These are phyloP conservation scores for Amphicarpaea edgeworthii DNA, from an alignment of 306 rosid species.

Conservation along the genomic window DNA sequence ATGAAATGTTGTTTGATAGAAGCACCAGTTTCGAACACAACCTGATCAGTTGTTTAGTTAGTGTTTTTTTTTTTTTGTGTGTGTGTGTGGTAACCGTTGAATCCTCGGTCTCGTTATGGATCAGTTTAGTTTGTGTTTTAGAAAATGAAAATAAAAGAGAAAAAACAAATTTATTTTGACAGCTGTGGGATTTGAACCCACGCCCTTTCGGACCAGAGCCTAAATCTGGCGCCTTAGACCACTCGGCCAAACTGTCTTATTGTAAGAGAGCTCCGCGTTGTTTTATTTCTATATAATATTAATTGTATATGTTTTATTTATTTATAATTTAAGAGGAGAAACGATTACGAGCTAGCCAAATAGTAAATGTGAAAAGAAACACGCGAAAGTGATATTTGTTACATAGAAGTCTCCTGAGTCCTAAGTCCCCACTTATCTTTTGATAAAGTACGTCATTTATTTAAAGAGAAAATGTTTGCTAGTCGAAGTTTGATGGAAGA, in stretches of 20 bases:
- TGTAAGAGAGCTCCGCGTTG: too few relatives aligned
- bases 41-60: background rate
- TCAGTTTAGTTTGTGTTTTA: background rate
- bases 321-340: background rate
- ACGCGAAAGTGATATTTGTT: background rate
- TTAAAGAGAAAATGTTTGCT: background rate
- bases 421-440: too few relatives aligned
- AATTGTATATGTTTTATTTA: too few relatives aligned
- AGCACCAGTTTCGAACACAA: background rate
- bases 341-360: too few relatives aligned
- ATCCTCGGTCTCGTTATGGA: constrained; percentile 26
- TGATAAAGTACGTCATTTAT: background rate
- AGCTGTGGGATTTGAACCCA: constrained; percentile 98
- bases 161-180: constrained; percentile 21
- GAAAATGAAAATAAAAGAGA: background rate
- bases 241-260: constrained; percentile 95
- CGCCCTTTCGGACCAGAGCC: constrained; percentile 99
- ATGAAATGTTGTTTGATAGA: background rate
- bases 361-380: background rate
- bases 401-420: background rate
- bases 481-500: background rate
- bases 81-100: constrained; percentile 41
- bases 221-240: constrained; percentile 98
- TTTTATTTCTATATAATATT: too few relatives aligned
- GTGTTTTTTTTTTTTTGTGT: constrained; percentile 25